A percentile compares a stretch with the other conserved stretches of the same genome.
phyloP scores from a whole-genome alignment of 2,329 filamentous ascomycete genomes.

The Thielaviopsis populi region DNA sequence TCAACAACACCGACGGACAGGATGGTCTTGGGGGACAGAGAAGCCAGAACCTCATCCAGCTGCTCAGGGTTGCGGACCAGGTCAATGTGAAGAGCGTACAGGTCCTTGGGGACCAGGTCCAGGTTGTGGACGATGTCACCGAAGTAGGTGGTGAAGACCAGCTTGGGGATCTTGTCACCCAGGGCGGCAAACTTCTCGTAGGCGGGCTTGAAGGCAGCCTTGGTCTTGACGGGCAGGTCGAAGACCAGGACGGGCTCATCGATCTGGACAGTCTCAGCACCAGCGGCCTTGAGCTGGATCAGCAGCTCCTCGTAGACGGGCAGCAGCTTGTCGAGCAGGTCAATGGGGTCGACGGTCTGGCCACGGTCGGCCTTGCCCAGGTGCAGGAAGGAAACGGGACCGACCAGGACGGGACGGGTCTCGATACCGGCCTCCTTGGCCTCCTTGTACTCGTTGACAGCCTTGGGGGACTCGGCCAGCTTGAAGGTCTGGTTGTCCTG shows the following conservation, averaged over 20 bases:
- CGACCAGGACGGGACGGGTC: slow-evolving; percentile 88
- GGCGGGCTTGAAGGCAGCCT: slow-evolving; percentile 93
- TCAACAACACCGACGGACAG: slow-evolving; percentile 95
- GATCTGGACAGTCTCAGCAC: slow-evolving; percentile 93
- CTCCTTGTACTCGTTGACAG: slow-evolving; percentile 85
- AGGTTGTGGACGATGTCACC: slow-evolving; percentile 99
- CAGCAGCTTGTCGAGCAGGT: slow-evolving; percentile 81
- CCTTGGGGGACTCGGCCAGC: slow-evolving; percentile 77
- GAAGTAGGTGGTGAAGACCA: slow-evolving; percentile 94
- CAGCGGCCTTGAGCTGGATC: slow-evolving; percentile 83
- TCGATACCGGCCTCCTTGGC: slow-evolving; percentile 90
- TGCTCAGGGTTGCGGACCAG: slow-evolving; percentile 98
- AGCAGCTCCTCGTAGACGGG: slow-evolving; percentile 92
- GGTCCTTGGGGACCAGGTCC: slow-evolving; percentile 63
- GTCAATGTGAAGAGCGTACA: slow-evolving; percentile 84
- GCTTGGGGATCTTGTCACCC: slow-evolving; percentile 67
- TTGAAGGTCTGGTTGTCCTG: slow-evolving; percentile 96
- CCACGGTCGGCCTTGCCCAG: slow-evolving; percentile 97
- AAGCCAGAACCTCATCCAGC: slow-evolving; percentile 67
- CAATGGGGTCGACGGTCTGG: slow-evolving; percentile 83
- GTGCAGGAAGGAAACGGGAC: slow-evolving; percentile 92
- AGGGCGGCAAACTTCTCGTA: slow-evolving; percentile 77
- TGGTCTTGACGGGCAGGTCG: slow-evolving; percentile 76
- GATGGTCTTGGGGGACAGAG: slow-evolving; percentile 75
- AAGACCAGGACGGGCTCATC: slow-evolving; percentile 96